Percentiles rank a stretch among this genome's conserved stretches.
Conservation (phyloP, 1,139 yeast species). For the Oligophagozyma castellii region DNA sequence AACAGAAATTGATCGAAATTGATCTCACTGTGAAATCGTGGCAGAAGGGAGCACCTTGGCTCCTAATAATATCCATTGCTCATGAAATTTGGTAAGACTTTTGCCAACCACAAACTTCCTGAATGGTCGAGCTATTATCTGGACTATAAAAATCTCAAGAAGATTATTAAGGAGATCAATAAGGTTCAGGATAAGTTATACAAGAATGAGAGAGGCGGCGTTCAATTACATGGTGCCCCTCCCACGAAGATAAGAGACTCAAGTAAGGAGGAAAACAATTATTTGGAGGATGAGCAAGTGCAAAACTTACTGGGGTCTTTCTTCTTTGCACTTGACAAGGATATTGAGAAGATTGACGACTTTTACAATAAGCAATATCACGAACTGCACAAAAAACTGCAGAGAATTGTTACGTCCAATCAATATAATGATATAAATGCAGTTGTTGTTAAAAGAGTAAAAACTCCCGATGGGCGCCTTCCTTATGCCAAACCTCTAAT, state of each 20-base stretch:
- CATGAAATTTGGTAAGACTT: constrained; percentile 83
- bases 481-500: neutral
- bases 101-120: constrained; percentile 77
- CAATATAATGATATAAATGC: constrained; percentile 17
- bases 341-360: constrained; percentile 66
- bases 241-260: constrained; percentile 11
- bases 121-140: constrained; percentile 77
- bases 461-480: neutral
- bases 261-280: constrained; percentile 6
- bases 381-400: constrained; percentile 62
- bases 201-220: constrained; percentile 9
- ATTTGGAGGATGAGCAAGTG: constrained; percentile 28
- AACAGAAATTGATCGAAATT: too few species aligned
- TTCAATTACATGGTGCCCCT: constrained; percentile 6
- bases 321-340: constrained; percentile 68
- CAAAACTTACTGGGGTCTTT: constrained; percentile 44
- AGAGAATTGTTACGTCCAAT: constrained; percentile 30
- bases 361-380: constrained; percentile 60
- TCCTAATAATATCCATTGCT: too few species aligned
- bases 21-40: too few species aligned
- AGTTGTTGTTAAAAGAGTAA: neutral
- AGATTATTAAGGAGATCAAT: constrained; percentile 49
- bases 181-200: constrained; percentile 20
- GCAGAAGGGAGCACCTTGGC: too few species aligned
- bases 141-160: constrained; percentile 77